Base-by-base conservation (phyloP, 495 filamentous ascomycete species). In the Acidomyces sp. region DNA sequence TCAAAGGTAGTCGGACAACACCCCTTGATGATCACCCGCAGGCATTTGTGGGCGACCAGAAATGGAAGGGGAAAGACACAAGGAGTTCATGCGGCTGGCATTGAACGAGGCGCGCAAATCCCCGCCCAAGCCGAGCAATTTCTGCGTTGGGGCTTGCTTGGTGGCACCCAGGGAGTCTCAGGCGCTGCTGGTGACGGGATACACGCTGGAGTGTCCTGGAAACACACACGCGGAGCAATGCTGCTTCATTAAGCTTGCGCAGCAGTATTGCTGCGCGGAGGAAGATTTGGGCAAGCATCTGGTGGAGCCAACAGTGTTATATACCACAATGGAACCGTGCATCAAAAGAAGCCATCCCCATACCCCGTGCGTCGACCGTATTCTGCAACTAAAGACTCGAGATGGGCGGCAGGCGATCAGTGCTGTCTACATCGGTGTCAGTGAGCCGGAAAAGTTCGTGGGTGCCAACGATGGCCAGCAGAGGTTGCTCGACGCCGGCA, bases 191-290 rank as follows among this genome's bases (percentile, higher is more conserved):
- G 72, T 82, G 2, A 87, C 83, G 1, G 86, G 88, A 36, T 95
- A 87, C 66, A 93, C 87, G 6, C 71, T 93, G 48, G 88, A 96
- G 55, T 75, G 90, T 9, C 69, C 74, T 0, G 90, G 87, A 11
- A 97, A 97, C 68, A 94, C 86, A 0, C 90, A 97, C 49, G 90
- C 90, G 4, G 90, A 97, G 52, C 85, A 97, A 64, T 84, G 77
- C 64, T 87, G 81, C 55, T 72, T 97, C 36, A 59, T 73, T 27
- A 96, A 97, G 58, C 70, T 79, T 19, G 70, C 76, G n/a, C 9
- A 49, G 13, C 49, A 56, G 4, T 65, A 71, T 41, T 46, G 45
- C 11, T 59, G 79, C 6, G 23, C 65, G 1, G 77, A 81, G 36
- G 73, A 73, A 16, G 48, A 62, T 10, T 63, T 86, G 10, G 59